Conservation (phyloP, 2,329 filamentous ascomycete genomes). For the Aspergillus intermedius region DNA sequence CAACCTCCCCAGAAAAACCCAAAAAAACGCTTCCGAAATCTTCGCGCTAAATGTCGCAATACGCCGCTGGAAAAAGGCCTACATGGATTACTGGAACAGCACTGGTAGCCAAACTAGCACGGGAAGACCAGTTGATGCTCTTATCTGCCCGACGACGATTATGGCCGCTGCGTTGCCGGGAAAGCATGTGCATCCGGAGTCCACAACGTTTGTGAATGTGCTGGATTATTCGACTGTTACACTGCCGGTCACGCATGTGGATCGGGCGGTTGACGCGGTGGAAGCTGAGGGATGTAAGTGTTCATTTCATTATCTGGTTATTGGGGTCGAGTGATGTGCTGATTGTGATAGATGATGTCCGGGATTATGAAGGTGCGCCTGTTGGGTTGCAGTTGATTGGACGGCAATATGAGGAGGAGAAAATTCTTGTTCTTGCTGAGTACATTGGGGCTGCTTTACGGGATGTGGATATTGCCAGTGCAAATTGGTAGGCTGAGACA, state of each 20-base stretch:
- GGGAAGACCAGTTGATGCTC: constrained; percentile 48
- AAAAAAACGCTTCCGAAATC: constrained; percentile 39
- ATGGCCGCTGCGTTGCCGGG: constrained; percentile 36
- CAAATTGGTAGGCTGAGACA: too few species aligned
- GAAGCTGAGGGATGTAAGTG: constrained; percentile 43
- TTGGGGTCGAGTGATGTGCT: not conserved
- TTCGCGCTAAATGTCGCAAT: constrained; percentile 48
- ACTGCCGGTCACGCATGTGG: constrained; percentile 50
- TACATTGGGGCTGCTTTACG: constrained; percentile 23
- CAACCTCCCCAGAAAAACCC: constrained; percentile 6
- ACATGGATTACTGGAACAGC: constrained; percentile 60
- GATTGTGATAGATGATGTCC: constrained; percentile 37
- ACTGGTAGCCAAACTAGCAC: constrained; percentile 46
- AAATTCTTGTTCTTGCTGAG: constrained; percentile 41
- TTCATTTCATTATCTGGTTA: constrained; percentile 26
- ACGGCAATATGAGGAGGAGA: constrained; percentile 48
- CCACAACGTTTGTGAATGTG: constrained; percentile 45
- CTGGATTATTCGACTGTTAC: constrained; percentile 51
- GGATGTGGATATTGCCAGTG: too few species aligned
- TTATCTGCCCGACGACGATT: constrained; percentile 39
- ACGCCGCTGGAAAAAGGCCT: constrained; percentile 51
- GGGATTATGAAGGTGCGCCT: constrained; percentile 43
- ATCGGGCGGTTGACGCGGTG: constrained; percentile 46
- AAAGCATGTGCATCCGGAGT: constrained; percentile 43
- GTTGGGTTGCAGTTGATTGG: constrained; percentile 45